Percentiles rank a stretch among this genome's conserved stretches.
Evolutionary conservation across 73 alveolate species (phyloP).

Genomic region (Tetrahymena borealis): DNA sequence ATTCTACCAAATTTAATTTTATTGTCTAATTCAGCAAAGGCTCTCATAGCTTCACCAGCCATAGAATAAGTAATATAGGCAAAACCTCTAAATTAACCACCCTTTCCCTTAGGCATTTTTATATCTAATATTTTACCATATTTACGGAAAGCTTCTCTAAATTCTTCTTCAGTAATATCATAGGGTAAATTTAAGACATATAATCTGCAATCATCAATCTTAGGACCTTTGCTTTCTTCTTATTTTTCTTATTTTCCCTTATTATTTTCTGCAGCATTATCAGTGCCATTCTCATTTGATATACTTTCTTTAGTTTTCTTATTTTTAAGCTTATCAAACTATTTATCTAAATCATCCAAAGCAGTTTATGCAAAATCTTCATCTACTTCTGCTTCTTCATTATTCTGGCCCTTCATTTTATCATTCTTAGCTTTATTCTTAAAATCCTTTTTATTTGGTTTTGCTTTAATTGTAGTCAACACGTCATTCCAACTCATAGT

Average conservation of each 20-base stretch:
- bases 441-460: not conserved
- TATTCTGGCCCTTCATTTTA: not conserved
- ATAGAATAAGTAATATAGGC: constrained; percentile 81
- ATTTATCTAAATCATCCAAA: not conserved
- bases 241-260: not conserved
- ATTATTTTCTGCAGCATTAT: not conserved
- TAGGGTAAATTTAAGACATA: constrained; percentile 90
- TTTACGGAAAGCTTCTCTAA: constrained; percentile 69
- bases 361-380: not conserved
- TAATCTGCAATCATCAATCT: constrained; percentile 52
- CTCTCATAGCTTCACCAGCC: constrained; percentile 86
- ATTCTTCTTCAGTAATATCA: constrained; percentile 82
- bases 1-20: constrained; percentile 84
- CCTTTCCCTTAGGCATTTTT: constrained; percentile 76
- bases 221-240: not conserved
- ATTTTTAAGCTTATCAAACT: not conserved
- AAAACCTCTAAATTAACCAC: constrained; percentile 82
- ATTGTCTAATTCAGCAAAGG: constrained; percentile 88
- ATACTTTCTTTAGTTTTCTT: not conserved
- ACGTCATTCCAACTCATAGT: constrained; percentile 6
- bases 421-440: not conserved
- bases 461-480: not conserved
- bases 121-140: constrained; percentile 84
- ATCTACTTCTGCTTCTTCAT: not conserved
- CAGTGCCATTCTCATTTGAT: not conserved